Base-by-base conservation (phyloP, 306 rosid species). In the Amphicarpaea edgeworthii region DNA sequence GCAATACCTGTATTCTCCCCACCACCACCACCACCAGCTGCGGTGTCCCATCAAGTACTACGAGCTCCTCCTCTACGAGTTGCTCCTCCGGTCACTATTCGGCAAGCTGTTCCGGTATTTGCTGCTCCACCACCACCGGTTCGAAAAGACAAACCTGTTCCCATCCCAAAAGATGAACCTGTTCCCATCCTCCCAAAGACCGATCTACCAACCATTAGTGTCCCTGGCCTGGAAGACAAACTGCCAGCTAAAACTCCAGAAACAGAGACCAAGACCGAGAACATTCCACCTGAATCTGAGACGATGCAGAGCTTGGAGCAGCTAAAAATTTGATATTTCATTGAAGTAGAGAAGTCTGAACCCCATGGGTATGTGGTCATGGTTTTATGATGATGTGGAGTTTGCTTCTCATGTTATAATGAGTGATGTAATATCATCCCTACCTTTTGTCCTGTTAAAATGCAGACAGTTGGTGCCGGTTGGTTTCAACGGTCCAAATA, bases 1-100 rank as follows among this genome's bases (percentile, higher is more conserved):
- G 81, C 92, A 8, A 83, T 96, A 45, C 99, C 98, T 26, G 97
- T 93, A 72, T 96, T 81, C 85, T 89, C 98, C 37, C 98, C 93
- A 3, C 88, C 86, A 66, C 90, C 96, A 3, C 93, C 93, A 3
- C 85, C 86, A 66, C 86, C 97, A 4, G 78, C 84, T 2, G 78
- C 78, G 21, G 70, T 83, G 12, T 63, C 92, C 64, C 81, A 69
- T 60, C 97, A 80, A 55, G 55, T 82, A 73, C 79, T 87, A 74
- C 86, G 77, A 5, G 85, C 82, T 1, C 79, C 89, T 10, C 87
- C 91, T 0, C 77, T 96, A 51, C 82, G 84, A 45, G 78, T 83
- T 45, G 98, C 98, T 57, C 85, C 96, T 14, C 93, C 97, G 0
- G 92, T 96, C 82, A 89, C 86, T 23, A 78, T 96, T 75, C 87